Evolutionary conservation across 2,329 filamentous ascomycete genomes (phyloP).

Genomic region (Cladosporium sp.): DNA sequence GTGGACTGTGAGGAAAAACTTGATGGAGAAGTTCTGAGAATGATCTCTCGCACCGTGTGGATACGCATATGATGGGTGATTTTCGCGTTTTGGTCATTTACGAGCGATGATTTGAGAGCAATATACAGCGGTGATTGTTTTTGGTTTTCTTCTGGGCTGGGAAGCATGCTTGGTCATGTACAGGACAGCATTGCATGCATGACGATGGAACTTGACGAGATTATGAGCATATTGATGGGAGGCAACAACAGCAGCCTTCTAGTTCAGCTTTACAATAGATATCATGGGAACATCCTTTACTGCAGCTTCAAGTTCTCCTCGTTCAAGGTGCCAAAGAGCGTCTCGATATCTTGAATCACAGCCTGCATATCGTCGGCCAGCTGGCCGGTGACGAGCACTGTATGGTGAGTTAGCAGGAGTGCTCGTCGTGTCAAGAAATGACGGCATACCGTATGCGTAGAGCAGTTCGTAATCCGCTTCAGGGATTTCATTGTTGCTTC

Average conservation of each 20-base stretch:
- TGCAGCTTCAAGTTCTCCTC: conserved; percentile 56
- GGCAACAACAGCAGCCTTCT: no score
- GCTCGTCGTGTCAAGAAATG: no score
- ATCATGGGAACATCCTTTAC: conserved; percentile 20
- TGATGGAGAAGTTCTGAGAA: conserved; percentile 70
- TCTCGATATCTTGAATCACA: conserved; percentile 36
- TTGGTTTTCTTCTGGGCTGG: no score
- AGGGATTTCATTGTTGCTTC: conserved; percentile 51
- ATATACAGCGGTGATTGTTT: background rate
- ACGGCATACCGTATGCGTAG: conserved; percentile 71
- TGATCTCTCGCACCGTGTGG: no score
- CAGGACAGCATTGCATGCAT: no score
- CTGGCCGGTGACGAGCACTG: conserved; percentile 56
- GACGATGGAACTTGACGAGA: no score
- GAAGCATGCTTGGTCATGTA: no score
- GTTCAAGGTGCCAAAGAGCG: conserved; percentile 55
- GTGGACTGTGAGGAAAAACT: conserved; percentile 83
- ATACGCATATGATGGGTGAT: no score
- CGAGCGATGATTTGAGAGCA: background rate
- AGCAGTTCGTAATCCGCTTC: conserved; percentile 84
- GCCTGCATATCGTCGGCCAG: conserved; percentile 27
- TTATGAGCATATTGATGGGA: no score
- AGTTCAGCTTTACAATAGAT: no score
- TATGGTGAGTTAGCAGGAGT: conserved; percentile 6
- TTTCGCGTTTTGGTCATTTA: no score